These are phyloP conservation scores for Panaeolus papilionaceus DNA, from an alignment of 768 basidiomycete genomes.

Conservation along the genomic window DNA sequence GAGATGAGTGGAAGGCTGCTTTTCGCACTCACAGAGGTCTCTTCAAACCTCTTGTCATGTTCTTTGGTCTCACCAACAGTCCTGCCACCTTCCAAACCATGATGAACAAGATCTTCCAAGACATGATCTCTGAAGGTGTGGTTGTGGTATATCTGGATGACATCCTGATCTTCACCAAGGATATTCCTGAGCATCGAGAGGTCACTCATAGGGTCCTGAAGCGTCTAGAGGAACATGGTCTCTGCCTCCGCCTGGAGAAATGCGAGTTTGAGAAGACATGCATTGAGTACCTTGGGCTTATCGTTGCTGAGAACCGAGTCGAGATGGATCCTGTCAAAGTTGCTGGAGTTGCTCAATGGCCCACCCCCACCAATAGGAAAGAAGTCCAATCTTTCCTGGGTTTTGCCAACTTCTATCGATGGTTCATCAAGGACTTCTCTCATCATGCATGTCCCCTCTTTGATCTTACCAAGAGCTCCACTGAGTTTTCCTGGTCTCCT, in stretches of 20 bases:
- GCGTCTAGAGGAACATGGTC: constrained; percentile 31
- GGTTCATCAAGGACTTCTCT: constrained; percentile 38
- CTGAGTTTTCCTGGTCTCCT: constrained; percentile 16
- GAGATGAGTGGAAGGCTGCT: too few species aligned
- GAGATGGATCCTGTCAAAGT: constrained; percentile 40
- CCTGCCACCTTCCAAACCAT: too few species aligned
- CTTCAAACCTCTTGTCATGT: too few species aligned
- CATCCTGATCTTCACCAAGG: constrained; percentile 31
- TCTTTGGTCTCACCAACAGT: too few species aligned
- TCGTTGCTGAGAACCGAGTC: constrained; percentile 20
- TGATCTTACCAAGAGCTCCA: background rate
- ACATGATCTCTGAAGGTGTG: too few species aligned
- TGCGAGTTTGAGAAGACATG: background rate
- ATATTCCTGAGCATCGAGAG: constrained; percentile 22
- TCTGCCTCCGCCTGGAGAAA: constrained; percentile 37
- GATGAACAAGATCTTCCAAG: too few species aligned
- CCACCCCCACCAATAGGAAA: too few species aligned
- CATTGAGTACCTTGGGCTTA: constrained; percentile 41
- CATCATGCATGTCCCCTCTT: constrained; percentile 15
- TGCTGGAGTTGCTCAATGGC: too few species aligned
- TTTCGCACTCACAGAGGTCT: too few species aligned
- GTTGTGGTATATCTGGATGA: background rate
- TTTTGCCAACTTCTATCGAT: constrained; percentile 39
- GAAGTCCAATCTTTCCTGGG: too few species aligned
- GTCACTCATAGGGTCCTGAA: constrained; percentile 23